Evolutionary conservation across 805 yeast species (phyloP).

Genomic region (Wickerhamiella shivajii): DNA sequence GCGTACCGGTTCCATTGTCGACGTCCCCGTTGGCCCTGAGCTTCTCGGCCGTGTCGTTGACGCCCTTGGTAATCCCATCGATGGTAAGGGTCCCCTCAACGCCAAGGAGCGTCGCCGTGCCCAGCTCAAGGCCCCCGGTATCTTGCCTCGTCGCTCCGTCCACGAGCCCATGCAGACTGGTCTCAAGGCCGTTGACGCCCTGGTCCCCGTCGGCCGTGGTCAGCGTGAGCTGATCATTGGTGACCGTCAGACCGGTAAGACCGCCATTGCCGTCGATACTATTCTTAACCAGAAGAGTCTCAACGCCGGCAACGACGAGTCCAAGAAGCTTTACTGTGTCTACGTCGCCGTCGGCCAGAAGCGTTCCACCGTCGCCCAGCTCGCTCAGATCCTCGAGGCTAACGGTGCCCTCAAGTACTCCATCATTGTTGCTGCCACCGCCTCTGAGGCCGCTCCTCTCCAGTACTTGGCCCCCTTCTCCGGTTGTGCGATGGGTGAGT

Average conservation of each 20-base stretch:
- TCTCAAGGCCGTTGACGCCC: constrained; percentile 96
- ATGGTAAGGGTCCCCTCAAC: constrained; percentile 97
- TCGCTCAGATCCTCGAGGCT: constrained; percentile 97
- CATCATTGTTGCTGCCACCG: constrained; percentile 98
- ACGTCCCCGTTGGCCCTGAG: constrained; percentile 97
- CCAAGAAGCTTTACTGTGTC: constrained; percentile 97
- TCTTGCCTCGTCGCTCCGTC: constrained; percentile 97
- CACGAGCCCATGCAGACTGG: constrained; percentile 99
- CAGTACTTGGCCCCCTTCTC: constrained; percentile 99
- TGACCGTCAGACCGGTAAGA: constrained; percentile 99
- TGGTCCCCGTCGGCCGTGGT: constrained; percentile 99
- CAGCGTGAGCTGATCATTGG: constrained; percentile 99
- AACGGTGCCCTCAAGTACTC: constrained; percentile 96
- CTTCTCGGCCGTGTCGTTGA: constrained; percentile 98
- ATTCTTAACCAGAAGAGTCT: constrained; percentile 98
- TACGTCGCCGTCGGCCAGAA: constrained; percentile 99
- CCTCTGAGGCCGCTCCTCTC: constrained; percentile 99
- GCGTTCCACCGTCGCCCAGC: constrained; percentile 99
- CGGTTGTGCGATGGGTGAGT: constrained; percentile 98
- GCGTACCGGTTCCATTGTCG: constrained; percentile 99
- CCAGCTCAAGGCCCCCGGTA: constrained; percentile 99
- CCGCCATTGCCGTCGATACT: constrained; percentile 97
- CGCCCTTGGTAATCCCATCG: constrained; percentile 98
- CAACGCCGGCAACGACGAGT: constrained; percentile 90
- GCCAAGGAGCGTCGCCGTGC: constrained; percentile 80